phyloP scores from a whole-genome alignment of 306 rosid species.

The Acmispon strigosus region DNA sequence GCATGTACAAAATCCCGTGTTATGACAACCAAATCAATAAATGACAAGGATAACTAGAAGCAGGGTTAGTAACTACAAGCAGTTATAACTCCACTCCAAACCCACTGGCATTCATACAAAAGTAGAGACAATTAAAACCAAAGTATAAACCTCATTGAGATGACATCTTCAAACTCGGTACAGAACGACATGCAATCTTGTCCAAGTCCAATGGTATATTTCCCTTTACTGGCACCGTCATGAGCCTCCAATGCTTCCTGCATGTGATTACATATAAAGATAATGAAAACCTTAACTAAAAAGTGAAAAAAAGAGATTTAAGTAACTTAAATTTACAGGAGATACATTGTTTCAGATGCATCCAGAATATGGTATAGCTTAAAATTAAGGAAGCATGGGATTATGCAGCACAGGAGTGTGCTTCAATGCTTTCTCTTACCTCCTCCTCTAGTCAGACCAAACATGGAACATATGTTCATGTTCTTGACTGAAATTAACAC shows the following conservation, averaged over 20 bases:
- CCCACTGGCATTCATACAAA: conserved; percentile 1
- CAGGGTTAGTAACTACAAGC: neutral
- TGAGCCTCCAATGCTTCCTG: conserved; percentile 95
- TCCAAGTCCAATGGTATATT: conserved; percentile 95
- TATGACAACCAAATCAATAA: neutral
- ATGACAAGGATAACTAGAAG: neutral
- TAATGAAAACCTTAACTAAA: neutral
- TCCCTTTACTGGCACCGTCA: conserved; percentile 96
- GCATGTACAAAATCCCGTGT: neutral
- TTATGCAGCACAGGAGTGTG: neutral
- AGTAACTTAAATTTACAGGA: neutral
- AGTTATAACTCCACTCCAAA: neutral
- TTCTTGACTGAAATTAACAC: too few species aligned
- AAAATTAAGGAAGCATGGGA: too few species aligned
- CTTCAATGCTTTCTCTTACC: neutral
- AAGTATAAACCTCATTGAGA: conserved; percentile 83
- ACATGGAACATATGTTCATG: neutral
- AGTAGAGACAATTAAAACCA: neutral
- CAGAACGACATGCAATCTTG: conserved; percentile 99
- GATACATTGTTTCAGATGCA: neutral
- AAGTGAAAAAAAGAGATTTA: neutral
- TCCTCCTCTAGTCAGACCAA: neutral
- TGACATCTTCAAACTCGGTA: conserved; percentile 88
- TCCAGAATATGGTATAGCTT: neutral
- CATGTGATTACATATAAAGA: conserved; percentile 14